phyloP scores from a whole-genome alignment of 2,329 filamentous ascomycete species.

The Penicillium rolfsii region DNA sequence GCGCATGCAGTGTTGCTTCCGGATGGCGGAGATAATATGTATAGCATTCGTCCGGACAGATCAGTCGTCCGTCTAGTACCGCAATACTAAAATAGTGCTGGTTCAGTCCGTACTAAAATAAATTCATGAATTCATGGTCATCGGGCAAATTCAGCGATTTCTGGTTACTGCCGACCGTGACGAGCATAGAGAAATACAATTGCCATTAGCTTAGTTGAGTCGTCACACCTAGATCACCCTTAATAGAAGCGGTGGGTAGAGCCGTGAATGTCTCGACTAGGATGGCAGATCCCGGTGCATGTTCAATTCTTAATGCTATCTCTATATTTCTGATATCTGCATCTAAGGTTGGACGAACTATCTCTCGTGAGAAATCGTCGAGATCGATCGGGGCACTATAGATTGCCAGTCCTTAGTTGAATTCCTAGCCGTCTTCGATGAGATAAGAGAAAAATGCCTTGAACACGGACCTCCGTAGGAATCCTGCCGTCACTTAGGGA shows the following conservation, averaged over 20 bases:
- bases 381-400: not conserved
- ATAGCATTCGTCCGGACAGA: not conserved
- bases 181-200: not conserved
- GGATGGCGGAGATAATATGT: not conserved
- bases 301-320: not conserved
- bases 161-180: not conserved
- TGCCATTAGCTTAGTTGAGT: not conserved
- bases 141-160: not conserved
- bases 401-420: not conserved
- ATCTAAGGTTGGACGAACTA: not conserved
- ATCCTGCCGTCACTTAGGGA: conserved; percentile 2
- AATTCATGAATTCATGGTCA: not conserved
- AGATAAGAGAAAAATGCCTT: conserved; percentile 13
- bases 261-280: not conserved
- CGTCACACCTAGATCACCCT: not conserved
- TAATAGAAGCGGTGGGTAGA: not conserved
- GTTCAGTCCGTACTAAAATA: not conserved
- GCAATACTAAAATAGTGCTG: not conserved
- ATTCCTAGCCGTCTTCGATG: not conserved
- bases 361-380: not conserved
- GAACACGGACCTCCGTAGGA: conserved; percentile 15
- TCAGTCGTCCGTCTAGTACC: not conserved
- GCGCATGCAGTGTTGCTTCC: not conserved
- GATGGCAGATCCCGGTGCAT: not conserved
- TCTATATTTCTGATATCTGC: not conserved